Percentiles rank a stretch among this genome's conserved stretches.
phyloP scores from a whole-genome alignment of 2,329 filamentous ascomycete species.

The Sordariomycetes sp. region DNA sequence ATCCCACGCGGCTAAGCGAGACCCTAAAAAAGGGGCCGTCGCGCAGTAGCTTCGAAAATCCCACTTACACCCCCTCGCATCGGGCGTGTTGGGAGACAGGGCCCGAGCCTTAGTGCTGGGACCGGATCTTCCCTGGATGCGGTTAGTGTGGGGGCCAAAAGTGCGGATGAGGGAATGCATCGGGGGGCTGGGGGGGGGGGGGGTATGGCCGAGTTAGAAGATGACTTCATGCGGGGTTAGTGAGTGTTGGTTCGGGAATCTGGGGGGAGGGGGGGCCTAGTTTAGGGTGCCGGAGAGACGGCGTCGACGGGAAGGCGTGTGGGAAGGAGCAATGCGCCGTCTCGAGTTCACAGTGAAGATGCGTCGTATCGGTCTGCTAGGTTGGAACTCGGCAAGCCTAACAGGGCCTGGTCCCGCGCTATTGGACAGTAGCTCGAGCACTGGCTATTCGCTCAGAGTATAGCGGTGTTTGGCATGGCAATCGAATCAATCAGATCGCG shows the following conservation, averaged over 20 bases:
- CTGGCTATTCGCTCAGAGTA: too few relatives aligned
- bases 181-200: background rate
- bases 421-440: too few relatives aligned
- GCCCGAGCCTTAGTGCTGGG: background rate
- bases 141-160: background rate
- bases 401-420: too few relatives aligned
- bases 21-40: background rate
- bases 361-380: too few relatives aligned
- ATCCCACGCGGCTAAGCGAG: background rate
- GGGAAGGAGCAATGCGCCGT: too few relatives aligned
- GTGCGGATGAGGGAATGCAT: background rate
- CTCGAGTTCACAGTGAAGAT: too few relatives aligned
- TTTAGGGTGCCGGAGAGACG: too few relatives aligned
- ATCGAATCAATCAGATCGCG: too few relatives aligned
- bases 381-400: too few relatives aligned
- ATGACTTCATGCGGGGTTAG: background rate
- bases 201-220: background rate
- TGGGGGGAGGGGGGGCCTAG: too few relatives aligned
- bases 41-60: background rate
- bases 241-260: background rate
- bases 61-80: background rate
- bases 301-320: too few relatives aligned
- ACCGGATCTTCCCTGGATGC: background rate
- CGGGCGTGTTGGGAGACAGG: background rate
- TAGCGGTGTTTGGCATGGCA: too few relatives aligned